These are phyloP conservation scores for Mariannaea elegans DNA, from an alignment of 2,329 filamentous ascomycete genomes.

Conservation along the genomic window DNA sequence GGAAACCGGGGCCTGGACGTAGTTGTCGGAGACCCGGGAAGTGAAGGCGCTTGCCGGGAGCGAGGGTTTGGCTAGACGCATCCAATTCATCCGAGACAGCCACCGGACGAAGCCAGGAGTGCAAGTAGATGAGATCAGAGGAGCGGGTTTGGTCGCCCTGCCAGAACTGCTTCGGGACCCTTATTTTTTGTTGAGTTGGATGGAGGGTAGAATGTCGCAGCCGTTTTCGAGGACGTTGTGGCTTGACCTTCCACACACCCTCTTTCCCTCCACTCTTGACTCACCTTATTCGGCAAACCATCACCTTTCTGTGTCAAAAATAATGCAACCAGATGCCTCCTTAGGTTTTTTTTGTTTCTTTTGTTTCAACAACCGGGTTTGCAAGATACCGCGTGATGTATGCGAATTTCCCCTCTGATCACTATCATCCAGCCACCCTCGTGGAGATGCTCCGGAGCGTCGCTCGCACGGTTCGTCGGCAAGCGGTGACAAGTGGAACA, in stretches of 20 bases:
- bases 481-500: background rate
- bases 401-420: slow-evolving; percentile 1
- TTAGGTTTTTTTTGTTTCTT: background rate
- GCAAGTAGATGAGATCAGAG: background rate
- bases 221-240: slow-evolving; percentile 3
- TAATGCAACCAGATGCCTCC: background rate
- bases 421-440: background rate
- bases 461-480: slow-evolving; percentile 13
- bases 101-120: slow-evolving; percentile 1
- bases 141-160: background rate
- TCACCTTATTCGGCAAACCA: background rate
- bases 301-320: background rate
- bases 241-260: background rate
- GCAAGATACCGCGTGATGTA: slow-evolving; percentile 9
- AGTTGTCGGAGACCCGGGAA: background rate
- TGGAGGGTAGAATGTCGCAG: slow-evolving; percentile 3
- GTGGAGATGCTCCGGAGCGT: slow-evolving; percentile 4
- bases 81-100: slow-evolving; percentile 12
- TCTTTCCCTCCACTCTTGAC: slow-evolving; percentile 8
- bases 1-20: background rate
- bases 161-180: background rate
- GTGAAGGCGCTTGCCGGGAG: background rate
- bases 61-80: background rate
- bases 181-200: background rate
- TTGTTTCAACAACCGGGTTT: too few relatives aligned